These are phyloP conservation scores for Gilbertella persicaria DNA, from an alignment of 371 early-diverging fungal species.

Conservation along the genomic window DNA sequence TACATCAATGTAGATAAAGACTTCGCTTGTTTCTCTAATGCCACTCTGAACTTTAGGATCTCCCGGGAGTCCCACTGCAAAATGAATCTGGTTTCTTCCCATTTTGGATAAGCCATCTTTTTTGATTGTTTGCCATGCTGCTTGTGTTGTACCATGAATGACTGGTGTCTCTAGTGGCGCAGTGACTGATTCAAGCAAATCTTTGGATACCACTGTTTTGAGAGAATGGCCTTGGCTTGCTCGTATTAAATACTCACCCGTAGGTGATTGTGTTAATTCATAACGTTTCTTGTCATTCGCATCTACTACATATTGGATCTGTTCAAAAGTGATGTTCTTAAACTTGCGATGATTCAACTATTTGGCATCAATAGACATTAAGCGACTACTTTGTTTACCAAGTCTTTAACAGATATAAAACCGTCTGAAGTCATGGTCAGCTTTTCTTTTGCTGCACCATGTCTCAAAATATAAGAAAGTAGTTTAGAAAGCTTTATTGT, in stretches of 20 bases:
- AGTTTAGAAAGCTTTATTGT: slow-evolving; percentile 67
- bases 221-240: slow-evolving; percentile 90
- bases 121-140: slow-evolving; percentile 63
- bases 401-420: slow-evolving; percentile 62
- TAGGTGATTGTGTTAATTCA: slow-evolving; percentile 38
- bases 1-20: slow-evolving; percentile 77
- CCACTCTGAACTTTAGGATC: slow-evolving; percentile 70
- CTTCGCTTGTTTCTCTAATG: slow-evolving; percentile 67
- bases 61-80: slow-evolving; percentile 73
- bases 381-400: too few relatives aligned
- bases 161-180: slow-evolving; percentile 57
- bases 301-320: slow-evolving; percentile 65
- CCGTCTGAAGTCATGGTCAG: slow-evolving; percentile 75
- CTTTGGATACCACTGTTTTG: slow-evolving; percentile 27
- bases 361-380: too few relatives aligned
- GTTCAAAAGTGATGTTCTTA: slow-evolving; percentile 47
- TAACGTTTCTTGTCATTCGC: slow-evolving; percentile 84
- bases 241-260: slow-evolving; percentile 62
- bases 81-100: slow-evolving; percentile 90
- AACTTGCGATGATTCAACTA: slow-evolving; percentile 61
- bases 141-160: slow-evolving; percentile 78
- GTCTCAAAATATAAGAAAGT: slow-evolving; percentile 80
- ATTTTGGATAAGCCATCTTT: slow-evolving; percentile 70
- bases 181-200: slow-evolving; percentile 57
- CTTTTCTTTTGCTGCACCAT: slow-evolving; percentile 80